Evolutionary conservation across 1,284 basidiomycete genomes (phyloP), one percentile per base, ranked within the genome.

Genomic region (Apiotrichum siamense): DNA sequence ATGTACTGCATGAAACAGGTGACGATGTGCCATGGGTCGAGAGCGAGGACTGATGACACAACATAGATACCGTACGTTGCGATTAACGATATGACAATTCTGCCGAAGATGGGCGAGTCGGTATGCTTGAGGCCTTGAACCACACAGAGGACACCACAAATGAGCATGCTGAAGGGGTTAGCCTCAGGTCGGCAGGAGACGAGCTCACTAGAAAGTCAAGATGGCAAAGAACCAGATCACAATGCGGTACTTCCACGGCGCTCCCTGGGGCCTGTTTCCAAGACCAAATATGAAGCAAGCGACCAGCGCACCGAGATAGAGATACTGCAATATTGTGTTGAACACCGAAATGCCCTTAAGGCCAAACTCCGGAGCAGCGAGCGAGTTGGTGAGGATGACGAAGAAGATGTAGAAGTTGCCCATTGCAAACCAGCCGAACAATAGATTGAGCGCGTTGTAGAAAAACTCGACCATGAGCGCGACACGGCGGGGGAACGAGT

Each of bases 341-440:
- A 50, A 44, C 12, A 53, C 51, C 6, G 24, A 18, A 33, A 59
- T 49, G 11, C 50, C 47, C 39, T 44, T 44, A 54, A 93, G 75
- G 10, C 79, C 73, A 63, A 94, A 91, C 0, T 80, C 79, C 10
- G 79, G 76, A 48, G 84, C 84, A 65, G 97, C 89, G 50, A 98
- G 70, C 1, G 90, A 88, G 6, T 85, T 86, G 3, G 91, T 94
- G 32, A 98, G 77, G 50, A 97, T 85, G 47, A 88, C 80, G 74
- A 97, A 97, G 76, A 97, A 97, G 47, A 97, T 79, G 76, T 90
- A 97, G 70, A 90, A 96, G 69, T 96, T 97, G 20, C 88, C 92
- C 47, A 93, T 81, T 41, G 66, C 61, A 72, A 97, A 96, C 94
- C 94, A 98, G 25, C 90, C 81, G 66, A 96, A 94, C 47, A 88